These are phyloP conservation scores for Cladosporium sp. DNA, from an alignment of 2,329 filamentous ascomycete genomes.

Conservation along the genomic window DNA sequence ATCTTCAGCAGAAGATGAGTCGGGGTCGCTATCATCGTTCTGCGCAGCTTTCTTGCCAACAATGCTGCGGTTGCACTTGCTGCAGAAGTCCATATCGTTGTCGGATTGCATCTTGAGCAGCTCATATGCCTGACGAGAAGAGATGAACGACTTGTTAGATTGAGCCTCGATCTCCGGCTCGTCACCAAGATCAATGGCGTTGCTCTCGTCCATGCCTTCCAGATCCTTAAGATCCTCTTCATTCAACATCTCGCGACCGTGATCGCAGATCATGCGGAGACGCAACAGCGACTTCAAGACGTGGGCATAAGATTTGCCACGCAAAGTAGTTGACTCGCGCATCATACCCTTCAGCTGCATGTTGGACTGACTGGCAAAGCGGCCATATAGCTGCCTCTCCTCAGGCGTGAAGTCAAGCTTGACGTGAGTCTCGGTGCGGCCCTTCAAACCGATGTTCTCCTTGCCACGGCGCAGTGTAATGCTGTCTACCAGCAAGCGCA, in stretches of 20 bases:
- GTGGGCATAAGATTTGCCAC: conserved; percentile 85
- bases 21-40: conserved; percentile 56
- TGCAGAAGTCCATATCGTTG: conserved; percentile 74
- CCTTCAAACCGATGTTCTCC: conserved; percentile 82
- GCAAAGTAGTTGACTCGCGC: conserved; percentile 40
- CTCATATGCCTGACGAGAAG: conserved; percentile 76
- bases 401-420: conserved; percentile 73
- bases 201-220: conserved; percentile 69
- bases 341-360: conserved; percentile 74
- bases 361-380: conserved; percentile 79
- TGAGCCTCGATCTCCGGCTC: conserved; percentile 59
- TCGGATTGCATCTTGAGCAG: conserved; percentile 84
- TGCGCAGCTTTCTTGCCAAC: conserved; percentile 49
- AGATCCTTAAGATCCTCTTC: conserved; percentile 79
- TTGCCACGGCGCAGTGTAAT: conserved; percentile 90
- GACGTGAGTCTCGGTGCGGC: conserved; percentile 71
- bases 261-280: conserved; percentile 85
- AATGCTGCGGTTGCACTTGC: conserved; percentile 68
- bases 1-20: conserved; percentile 57
- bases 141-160: conserved; percentile 56
- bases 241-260: conserved; percentile 87
- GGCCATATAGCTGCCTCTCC: conserved; percentile 77
- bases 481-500: conserved; percentile 89
- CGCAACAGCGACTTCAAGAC: conserved; percentile 90
- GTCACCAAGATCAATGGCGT: conserved; percentile 83